Base-by-base conservation (phyloP, 352 stramenopile genomes). In the Globisporangium paroecandrum region DNA sequence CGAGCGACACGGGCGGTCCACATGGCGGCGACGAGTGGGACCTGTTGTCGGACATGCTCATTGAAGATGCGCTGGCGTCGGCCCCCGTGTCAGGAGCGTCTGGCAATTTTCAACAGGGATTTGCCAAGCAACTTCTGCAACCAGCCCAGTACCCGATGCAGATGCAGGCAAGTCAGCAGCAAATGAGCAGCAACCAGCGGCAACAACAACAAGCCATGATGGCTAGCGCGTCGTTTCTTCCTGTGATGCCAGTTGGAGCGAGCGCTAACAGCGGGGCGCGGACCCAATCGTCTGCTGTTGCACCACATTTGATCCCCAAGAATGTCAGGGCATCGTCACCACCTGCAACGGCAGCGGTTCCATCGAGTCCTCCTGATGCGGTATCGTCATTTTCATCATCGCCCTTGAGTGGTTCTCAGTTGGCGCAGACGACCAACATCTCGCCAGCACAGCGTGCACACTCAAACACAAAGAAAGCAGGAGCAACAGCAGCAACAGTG, bases 1-100 rank as follows among this genome's bases (percentile, higher is more conserved):
- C 74, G 32, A 80, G 71, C 36, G 74, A 80, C 59, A 64, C 66
- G 7, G 58, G 69, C 18, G 64, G 65, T 51, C 43, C 43, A n/a
- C 62, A 41, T 6, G 27, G 53, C 6, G n/a, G 53, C 9, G 65
- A 76, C 43, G 76, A 90, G 51, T 90, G 79, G 79, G 75, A 85
- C n/a, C 63, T 90, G 38, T 69, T 89, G 20, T 85, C 75, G 22
- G 79, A 90, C 54, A 73, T 90, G 55, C 65, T 88, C 22, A 74
- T 85, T 20, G 74, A 85, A 38, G 79, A 89, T 58, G 76, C 81
- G 8, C 46, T 87, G 12, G 66, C 29, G 1, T 43, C 60, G 32
- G 43, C 72, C 2, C 57, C 57, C 4, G n/a, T 47, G 13, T 49
- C n/a, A 12, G 24, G 25, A 9, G 4, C 38, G 2, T n/a, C 36